A percentile compares a stretch with the other conserved stretches of the same genome.
Evolutionary conservation across 2,329 filamentous ascomycete genomes (phyloP).

Genomic region (Neofusicoccum kwambonambiense): DNA sequence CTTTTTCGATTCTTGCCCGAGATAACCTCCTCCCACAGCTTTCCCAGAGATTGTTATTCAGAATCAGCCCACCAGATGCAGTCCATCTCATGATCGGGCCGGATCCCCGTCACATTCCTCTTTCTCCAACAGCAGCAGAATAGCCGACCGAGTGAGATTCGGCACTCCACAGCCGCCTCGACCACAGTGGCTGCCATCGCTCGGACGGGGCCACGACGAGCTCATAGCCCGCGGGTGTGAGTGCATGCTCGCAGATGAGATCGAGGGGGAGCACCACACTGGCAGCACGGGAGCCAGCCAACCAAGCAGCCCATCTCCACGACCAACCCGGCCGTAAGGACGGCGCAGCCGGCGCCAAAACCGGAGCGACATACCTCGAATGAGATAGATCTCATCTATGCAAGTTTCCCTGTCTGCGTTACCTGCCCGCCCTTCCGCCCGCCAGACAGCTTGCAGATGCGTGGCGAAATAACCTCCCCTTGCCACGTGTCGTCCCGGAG

Average conservation of each 20-base stretch:
- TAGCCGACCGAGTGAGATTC: not conserved
- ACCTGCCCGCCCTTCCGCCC: not conserved
- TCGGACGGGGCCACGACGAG: not conserved
- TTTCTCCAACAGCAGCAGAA: not conserved
- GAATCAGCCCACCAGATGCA: constrained; percentile 1
- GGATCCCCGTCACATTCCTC: not conserved
- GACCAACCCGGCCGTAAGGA: not conserved
- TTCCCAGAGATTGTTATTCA: not conserved
- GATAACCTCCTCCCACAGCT: not conserved
- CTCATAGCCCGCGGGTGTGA: not conserved
- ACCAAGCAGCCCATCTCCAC: not conserved
- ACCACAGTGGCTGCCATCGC: not conserved
- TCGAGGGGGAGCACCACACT: not conserved
- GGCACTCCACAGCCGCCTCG: not conserved
- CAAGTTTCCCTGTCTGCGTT: not conserved
- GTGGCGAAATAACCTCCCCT: not conserved
- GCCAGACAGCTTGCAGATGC: not conserved
- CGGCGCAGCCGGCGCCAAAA: not conserved
- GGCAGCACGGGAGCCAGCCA: not conserved
- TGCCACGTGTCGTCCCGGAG: constrained; percentile 8
- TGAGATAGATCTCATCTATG: constrained; percentile 13
- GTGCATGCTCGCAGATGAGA: not conserved
- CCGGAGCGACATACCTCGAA: not conserved
- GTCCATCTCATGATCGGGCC: not conserved
- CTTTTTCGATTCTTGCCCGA: not conserved